phyloP scores from a whole-genome alignment of 2,329 filamentous ascomycete genomes.

The Pezicula neosporulosa region DNA sequence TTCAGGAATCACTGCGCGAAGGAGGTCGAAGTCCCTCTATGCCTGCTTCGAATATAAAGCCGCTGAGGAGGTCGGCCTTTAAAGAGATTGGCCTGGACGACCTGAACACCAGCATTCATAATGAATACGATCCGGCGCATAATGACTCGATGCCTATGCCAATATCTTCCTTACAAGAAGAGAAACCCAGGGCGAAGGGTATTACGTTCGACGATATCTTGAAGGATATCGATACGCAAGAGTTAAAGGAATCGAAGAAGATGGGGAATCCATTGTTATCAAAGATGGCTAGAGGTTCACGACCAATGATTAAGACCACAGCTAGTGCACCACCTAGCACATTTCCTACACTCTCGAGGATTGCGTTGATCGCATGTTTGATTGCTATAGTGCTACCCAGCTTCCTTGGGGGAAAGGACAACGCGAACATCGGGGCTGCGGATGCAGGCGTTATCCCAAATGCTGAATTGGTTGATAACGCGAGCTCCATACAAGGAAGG shows the following conservation, averaged over 20 bases:
- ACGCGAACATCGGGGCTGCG: constrained; percentile 38
- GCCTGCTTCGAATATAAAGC: constrained; percentile 9
- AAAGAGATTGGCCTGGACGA: constrained; percentile 26
- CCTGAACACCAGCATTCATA: constrained; percentile 12
- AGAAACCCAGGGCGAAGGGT: background rate
- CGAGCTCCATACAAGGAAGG: constrained; percentile 32
- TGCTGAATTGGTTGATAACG: constrained; percentile 28
- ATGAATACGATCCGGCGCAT: background rate
- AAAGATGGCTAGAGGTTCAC: constrained; percentile 14
- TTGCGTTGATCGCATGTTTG: constrained; percentile 45
- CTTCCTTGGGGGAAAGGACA: constrained; percentile 39
- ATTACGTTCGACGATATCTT: constrained; percentile 7
- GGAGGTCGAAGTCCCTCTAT: constrained; percentile 10
- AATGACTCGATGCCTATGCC: background rate
- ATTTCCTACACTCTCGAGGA: constrained; percentile 37
- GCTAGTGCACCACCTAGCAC: constrained; percentile 40
- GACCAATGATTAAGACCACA: constrained; percentile 39
- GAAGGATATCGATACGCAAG: constrained; percentile 2
- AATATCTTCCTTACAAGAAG: background rate
- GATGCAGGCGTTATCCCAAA: constrained; percentile 42
- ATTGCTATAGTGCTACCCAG: constrained; percentile 48
- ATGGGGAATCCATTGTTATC: constrained; percentile 12
- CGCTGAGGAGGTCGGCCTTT: constrained; percentile 16
- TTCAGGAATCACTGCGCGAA: constrained; percentile 9
- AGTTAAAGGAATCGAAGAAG: constrained; percentile 4